A percentile compares a stretch with the other conserved stretches of the same genome.
Conservation (phyloP, 176 grass and related monocot species). For the Oryza meyeriana region DNA sequence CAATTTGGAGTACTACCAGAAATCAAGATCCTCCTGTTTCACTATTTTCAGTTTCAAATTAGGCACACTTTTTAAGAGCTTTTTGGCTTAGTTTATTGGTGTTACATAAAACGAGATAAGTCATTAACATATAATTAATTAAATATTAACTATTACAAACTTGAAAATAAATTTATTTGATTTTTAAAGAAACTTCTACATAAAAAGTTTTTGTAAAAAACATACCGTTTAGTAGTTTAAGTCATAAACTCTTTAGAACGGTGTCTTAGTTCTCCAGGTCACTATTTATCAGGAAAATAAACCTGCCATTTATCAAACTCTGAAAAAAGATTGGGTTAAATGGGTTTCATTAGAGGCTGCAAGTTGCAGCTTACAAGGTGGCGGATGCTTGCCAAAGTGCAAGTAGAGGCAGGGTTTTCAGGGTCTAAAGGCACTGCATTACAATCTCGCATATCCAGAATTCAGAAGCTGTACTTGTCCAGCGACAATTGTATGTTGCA, state of each 20-base stretch:
- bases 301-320: neutral
- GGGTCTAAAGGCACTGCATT: neutral
- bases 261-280: neutral
- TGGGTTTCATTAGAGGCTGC: conserved; percentile 19
- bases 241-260: no score
- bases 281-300: neutral
- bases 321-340: neutral
- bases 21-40: neutral
- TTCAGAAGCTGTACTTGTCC: conserved; percentile 9
- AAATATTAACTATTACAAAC: no score
- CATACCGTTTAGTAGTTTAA: no score
- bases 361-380: conserved; percentile 26
- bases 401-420: conserved; percentile 24
- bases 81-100: no score
- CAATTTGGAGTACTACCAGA: conserved; percentile 31
- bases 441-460: neutral
- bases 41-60: neutral
- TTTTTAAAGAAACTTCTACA: no score
- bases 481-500: neutral
- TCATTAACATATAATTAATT: no score
- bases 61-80: no score
- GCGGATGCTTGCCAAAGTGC: conserved; percentile 27
- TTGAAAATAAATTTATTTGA: no score
- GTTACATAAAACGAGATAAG: no score
- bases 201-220: no score